These are phyloP conservation scores for Colletotrichum brevisporum DNA, from an alignment of 2,329 filamentous ascomycete species.

Conservation along the genomic window DNA sequence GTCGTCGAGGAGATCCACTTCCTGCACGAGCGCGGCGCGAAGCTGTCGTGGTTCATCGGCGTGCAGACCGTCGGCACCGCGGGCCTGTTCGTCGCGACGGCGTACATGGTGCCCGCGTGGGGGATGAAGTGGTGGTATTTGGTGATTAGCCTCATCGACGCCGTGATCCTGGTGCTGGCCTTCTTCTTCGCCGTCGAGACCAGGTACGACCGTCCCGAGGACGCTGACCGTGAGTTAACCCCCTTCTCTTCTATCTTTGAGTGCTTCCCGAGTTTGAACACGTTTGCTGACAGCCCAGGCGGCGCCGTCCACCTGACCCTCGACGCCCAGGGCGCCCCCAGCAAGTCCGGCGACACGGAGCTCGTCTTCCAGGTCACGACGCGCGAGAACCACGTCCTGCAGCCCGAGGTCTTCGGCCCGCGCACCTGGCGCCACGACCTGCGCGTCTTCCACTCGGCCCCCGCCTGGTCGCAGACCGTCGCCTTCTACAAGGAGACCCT, in stretches of 20 bases:
- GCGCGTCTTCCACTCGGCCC: conserved; percentile 42
- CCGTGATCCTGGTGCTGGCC: conserved; percentile 27
- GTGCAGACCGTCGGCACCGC: conserved; percentile 41
- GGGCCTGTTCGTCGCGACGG: conserved; percentile 41
- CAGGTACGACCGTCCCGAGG: conserved; percentile 36
- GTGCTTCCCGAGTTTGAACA: too few relatives aligned
- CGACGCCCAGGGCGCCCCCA: conserved; percentile 1
- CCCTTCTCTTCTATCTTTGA: neutral
- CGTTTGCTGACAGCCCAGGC: neutral
- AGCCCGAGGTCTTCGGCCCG: conserved; percentile 27
- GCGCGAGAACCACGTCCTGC: conserved; percentile 28
- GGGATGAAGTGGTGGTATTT: conserved; percentile 45
- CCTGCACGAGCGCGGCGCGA: conserved; percentile 41
- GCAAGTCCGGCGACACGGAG: neutral
- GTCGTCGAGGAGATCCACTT: conserved; percentile 46
- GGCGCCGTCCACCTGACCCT: conserved; percentile 4
- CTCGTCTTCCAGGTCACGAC: conserved; percentile 18
- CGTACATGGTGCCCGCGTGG: conserved; percentile 40
- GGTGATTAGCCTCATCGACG: conserved; percentile 42
- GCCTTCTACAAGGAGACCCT: conserved; percentile 42
- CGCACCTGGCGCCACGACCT: conserved; percentile 44
- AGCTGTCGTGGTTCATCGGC: conserved; percentile 41
- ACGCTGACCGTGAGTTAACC: conserved; percentile 28
- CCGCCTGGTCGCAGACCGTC: conserved; percentile 36
- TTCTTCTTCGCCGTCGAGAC: conserved; percentile 43